Conservation (phyloP, 768 basidiomycete genomes). For the Boletales sp. region DNA sequence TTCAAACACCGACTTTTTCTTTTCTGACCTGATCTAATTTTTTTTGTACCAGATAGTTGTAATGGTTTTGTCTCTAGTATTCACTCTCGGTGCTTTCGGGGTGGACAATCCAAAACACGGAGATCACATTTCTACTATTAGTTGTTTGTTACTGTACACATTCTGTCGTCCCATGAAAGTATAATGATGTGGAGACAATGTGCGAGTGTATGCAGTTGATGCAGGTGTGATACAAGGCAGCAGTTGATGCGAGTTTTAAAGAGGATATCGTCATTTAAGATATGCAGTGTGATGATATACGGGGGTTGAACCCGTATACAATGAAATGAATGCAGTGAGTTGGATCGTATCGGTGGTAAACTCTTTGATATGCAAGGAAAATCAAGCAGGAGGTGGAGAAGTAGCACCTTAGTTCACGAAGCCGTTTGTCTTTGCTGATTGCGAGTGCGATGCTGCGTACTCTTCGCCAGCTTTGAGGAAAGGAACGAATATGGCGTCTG, state of each 20-base stretch:
- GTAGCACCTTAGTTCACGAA: constrained; percentile 18
- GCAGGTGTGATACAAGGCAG: constrained; percentile 35
- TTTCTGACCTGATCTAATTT: constrained; percentile 53
- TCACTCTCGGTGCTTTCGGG: not conserved
- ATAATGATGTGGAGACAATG: constrained; percentile 10
- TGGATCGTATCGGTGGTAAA: constrained; percentile 20
- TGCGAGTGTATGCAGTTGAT: constrained; percentile 54
- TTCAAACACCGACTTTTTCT: constrained; percentile 79
- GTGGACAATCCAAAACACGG: constrained; percentile 4
- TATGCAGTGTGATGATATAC: constrained; percentile 39
- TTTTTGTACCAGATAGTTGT: constrained; percentile 16
- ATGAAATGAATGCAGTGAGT: constrained; percentile 31
- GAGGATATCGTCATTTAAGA: constrained; percentile 18
- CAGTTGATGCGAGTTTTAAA: constrained; percentile 24
- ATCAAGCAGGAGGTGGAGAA: too few species aligned
- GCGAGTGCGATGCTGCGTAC: constrained; percentile 40
- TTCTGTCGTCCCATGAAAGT: constrained; percentile 15
- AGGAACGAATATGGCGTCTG: constrained; percentile 80
- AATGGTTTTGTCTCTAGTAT: constrained; percentile 2
- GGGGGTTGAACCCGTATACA: constrained; percentile 85
- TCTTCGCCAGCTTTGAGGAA: constrained; percentile 77
- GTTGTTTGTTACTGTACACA: constrained; percentile 19
- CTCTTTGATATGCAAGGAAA: too few species aligned
- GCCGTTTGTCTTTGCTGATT: constrained; percentile 39
- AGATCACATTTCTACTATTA: constrained; percentile 19